A percentile compares a stretch with the other conserved stretches of the same genome.
phyloP scores from a whole-genome alignment of 2,329 filamentous ascomycete species.

The Leptographium procerum region DNA sequence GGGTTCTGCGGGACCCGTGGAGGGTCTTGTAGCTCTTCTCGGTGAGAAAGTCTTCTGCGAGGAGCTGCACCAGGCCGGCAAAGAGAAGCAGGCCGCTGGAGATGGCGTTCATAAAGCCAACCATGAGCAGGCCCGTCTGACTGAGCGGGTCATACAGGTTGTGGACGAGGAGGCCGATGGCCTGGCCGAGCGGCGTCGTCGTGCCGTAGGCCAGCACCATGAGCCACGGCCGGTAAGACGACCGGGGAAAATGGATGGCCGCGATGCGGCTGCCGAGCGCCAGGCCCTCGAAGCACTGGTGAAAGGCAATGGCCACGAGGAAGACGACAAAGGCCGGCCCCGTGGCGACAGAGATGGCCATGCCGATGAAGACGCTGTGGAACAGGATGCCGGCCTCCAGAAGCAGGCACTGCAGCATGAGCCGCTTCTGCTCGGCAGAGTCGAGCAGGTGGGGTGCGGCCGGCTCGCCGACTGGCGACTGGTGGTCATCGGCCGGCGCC shows the following conservation, averaged over 20 bases:
- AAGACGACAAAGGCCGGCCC: slow-evolving; percentile 72
- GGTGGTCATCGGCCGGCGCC: neutral
- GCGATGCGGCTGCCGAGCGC: slow-evolving; percentile 78
- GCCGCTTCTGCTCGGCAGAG: slow-evolving; percentile 50
- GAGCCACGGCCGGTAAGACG: slow-evolving; percentile 67
- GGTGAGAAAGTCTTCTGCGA: slow-evolving; percentile 73
- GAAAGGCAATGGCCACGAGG: slow-evolving; percentile 69
- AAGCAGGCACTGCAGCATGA: slow-evolving; percentile 66
- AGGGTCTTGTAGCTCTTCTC: slow-evolving; percentile 63
- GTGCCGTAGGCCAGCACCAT: slow-evolving; percentile 69
- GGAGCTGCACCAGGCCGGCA: slow-evolving; percentile 70
- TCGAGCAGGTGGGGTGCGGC: slow-evolving; percentile 18
- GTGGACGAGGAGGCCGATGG: slow-evolving; percentile 67
- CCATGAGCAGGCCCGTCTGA: slow-evolving; percentile 64
- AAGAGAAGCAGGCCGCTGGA: slow-evolving; percentile 71
- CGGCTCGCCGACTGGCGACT: slow-evolving; percentile 11
- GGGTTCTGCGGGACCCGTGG: slow-evolving; percentile 47
- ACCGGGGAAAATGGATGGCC: slow-evolving; percentile 64
- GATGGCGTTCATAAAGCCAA: slow-evolving; percentile 80
- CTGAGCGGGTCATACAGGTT: slow-evolving; percentile 70
- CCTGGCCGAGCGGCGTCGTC: slow-evolving; percentile 74
- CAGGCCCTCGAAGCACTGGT: slow-evolving; percentile 82
- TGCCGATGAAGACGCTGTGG: slow-evolving; percentile 77
- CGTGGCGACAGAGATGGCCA: slow-evolving; percentile 73
- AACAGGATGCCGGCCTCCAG: slow-evolving; percentile 78